Conservation (phyloP, 768 basidiomycete genomes). For the Suillus placidus region DNA sequence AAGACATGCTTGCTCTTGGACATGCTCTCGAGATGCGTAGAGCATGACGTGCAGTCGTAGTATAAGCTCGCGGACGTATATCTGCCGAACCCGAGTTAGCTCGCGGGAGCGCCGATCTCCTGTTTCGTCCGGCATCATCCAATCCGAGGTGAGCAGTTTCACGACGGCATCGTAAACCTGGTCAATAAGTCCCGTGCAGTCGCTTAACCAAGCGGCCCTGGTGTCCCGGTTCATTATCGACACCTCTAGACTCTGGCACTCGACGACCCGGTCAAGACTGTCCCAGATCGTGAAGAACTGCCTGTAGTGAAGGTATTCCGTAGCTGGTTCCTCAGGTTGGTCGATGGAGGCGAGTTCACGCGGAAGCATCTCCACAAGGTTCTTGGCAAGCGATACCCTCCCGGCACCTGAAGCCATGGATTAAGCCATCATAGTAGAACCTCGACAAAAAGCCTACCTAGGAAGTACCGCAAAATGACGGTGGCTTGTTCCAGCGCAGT, state of each 20-base stretch:
- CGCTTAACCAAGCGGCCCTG: constrained; percentile 59
- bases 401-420: constrained; percentile 57
- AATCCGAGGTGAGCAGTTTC: too few relatives aligned
- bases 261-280: constrained; percentile 59
- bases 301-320: constrained; percentile 77
- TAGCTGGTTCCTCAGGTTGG: constrained; percentile 72
- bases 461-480: constrained; percentile 85
- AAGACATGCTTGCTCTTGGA: constrained; percentile 61
- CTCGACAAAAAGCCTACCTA: constrained; percentile 56
- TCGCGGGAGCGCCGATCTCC: too few relatives aligned
- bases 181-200: constrained; percentile 66
- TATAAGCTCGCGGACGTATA: constrained; percentile 89
- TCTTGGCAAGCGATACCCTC: constrained; percentile 67
- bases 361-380: constrained; percentile 62
- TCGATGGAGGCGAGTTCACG: constrained; percentile 59
- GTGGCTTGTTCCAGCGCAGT: constrained; percentile 88
- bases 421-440: background rate
- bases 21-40: constrained; percentile 58
- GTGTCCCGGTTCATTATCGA: constrained; percentile 52
- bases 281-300: constrained; percentile 82
- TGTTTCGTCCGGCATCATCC: too few relatives aligned
- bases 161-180: constrained; percentile 61
- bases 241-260: constrained; percentile 59
- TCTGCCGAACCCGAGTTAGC: constrained; percentile 88
- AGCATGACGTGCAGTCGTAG: constrained; percentile 80